A percentile compares a stretch with the other conserved stretches of the same genome.
Evolutionary conservation across 805 yeast species (phyloP).

Genomic region (Nakazawaea wyomingensis): DNA sequence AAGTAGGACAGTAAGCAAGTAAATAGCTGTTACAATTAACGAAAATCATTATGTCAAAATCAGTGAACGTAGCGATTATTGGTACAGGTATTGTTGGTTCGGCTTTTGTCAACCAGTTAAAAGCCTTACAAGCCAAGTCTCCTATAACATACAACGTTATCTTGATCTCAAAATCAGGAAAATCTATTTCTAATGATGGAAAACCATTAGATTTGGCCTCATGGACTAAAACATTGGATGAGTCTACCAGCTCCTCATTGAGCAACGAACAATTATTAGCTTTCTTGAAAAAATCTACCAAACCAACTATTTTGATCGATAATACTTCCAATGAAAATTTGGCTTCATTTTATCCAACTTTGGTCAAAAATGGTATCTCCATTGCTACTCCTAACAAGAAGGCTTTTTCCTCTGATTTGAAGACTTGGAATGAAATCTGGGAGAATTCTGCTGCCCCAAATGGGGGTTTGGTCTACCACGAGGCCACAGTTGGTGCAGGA

Average conservation of each 20-base stretch:
- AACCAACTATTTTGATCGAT: constrained; percentile 83
- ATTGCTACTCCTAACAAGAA: constrained; percentile 98
- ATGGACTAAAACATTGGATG: constrained; percentile 47
- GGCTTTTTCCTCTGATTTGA: constrained; percentile 79
- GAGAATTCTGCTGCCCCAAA: constrained; percentile 43
- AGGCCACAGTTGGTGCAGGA: constrained; percentile 99
- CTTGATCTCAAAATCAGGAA: constrained; percentile 68
- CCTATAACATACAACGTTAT: constrained; percentile 70
- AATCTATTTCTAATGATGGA: constrained; percentile 67
- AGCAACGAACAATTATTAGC: constrained; percentile 52
- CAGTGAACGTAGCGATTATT: constrained; percentile 66
- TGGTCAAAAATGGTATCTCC: constrained; percentile 75
- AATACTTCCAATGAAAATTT: constrained; percentile 83
- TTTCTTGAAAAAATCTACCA: constrained; percentile 59
- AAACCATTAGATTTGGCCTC: constrained; percentile 58
- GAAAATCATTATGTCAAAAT: constrained; percentile 49
- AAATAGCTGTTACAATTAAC: too few relatives aligned
- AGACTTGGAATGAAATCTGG: constrained; percentile 75
- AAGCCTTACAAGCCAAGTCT: constrained; percentile 42
- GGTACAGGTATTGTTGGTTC: constrained; percentile 96
- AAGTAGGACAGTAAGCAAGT: too few relatives aligned
- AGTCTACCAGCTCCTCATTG: constrained; percentile 45
- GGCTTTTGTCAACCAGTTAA: constrained; percentile 80
- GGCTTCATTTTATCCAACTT: constrained; percentile 72
- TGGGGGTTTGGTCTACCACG: constrained; percentile 87